Base-by-base conservation (phyloP, 306 rosid species). In the Benincasa hispida region DNA sequence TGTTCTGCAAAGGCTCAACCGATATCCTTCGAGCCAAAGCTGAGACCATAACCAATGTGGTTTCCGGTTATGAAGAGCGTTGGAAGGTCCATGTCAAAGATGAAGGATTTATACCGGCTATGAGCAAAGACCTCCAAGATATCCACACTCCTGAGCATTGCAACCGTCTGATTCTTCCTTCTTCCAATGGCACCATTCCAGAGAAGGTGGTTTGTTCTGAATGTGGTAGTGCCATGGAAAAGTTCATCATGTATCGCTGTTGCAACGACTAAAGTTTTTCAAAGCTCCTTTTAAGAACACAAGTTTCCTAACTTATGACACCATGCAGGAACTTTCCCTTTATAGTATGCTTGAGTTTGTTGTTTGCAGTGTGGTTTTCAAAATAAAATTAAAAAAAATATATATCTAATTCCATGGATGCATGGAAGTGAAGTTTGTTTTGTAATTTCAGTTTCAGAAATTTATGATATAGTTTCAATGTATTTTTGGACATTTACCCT, bases 181-280 rank as follows among this genome's bases (percentile, higher is more conserved):
- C 79, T 8, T 35, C 79, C 11, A 42, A 76, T 2, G 88, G 87
- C 2, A 92, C 85, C 59, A 86, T 92, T 47, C 96, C 93, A 0
- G 87, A 89, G 50, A 86, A 30, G 70, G 89, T 95, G 72, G 87
- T 84, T 11, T 95, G 99, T 42, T 84, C 97, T 18, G 99, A 95
- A 58, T 95, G 99, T 58, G 92, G 88, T 19, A 89, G 86, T 5
- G 87, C 77, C 14, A 95, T 95, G 99, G 99, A 92, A 83, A 92
- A 88, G 80, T 91, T 81, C 81, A 85, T 89, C 81, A 92, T 92
- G 97, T 92, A 89, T 78, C 93, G 99, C 57, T 92, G 98, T 79
- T 95, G 98, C 72, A 72, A 18, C 9, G 76, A 72, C 10, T 50
- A 6, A 17, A 45, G 5, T 2, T 11, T 41, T 37, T 5, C 42